Base-by-base conservation (phyloP, 1,284 basidiomycete genomes). In the Apiotrichum gracile region DNA sequence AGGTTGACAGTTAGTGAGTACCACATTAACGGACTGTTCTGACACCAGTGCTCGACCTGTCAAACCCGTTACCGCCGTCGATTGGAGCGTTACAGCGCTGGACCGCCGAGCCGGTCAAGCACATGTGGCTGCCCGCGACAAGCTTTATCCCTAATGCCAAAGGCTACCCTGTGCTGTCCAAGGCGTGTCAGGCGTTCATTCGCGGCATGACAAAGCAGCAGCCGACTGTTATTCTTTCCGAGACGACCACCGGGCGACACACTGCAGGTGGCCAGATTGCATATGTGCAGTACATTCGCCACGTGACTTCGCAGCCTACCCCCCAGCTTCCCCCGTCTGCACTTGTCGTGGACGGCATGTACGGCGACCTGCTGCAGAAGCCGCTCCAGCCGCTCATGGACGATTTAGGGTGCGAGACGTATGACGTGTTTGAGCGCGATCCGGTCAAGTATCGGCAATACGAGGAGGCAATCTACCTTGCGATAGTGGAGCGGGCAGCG, bases 331-430 rank as follows among this genome's bases (percentile, higher is more conserved):
- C 84, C 77, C 9, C 43, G 8, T 33, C 27, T 29, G 90, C 96
- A 65, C 82, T 89, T 59, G 94, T 91, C 73, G 90, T 91, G 0
- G 83, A 85, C 50, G 91, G 90, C 5, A 22, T 31, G 19, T 98
- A 97, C 74, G 87, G 90, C 63, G 96, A 99, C 73, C 97, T 85
- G 74, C 77, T 99, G 22, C 96, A 99, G 75, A 89, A 91, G 10
- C 96, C 96, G 0, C 76, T 99, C 51, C 91, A 93, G 86, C 96
- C 96, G 12, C 75, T 99, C 64, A 93, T 96, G 87, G 93, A 98
- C 70, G 93, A 99, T 70, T 77, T 99, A 54, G 90, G 91, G 67
- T 92, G 89, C 63, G 82, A 86, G 52, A 97, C 93, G 8, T 99
- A 99, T 73, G 90, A 97, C 68, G 91, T 91, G 8, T 99, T 99